Evolutionary conservation across 2,329 filamentous ascomycete species (phyloP), one percentile per base, ranked within the genome.

Genomic region (Aspergillus viridinutans): DNA sequence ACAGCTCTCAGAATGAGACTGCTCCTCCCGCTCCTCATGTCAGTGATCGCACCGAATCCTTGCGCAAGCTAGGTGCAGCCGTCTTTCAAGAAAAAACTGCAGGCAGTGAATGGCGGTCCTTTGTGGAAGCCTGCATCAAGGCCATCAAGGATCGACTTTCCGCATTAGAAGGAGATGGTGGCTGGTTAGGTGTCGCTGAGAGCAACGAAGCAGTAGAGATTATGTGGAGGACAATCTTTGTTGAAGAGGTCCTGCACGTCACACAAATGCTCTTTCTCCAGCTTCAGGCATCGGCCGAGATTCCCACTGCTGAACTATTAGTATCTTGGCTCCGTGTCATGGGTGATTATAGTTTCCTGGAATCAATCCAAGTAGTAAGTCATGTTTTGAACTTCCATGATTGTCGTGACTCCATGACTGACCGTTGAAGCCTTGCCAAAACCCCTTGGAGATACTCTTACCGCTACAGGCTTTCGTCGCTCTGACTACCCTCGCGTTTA

Each of bases 311-410:
- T 20, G 76, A 81, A 14, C 72, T 86, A 6, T 79, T 92, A 20
- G 76, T 84, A 42, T 80, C 83, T 61, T 96, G 91, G 91, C 91
- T 92, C 65, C 76, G 81, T n/a, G 76, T 92, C 51, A 86, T 92
- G 80, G 78, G 82, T 45, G 78, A 83, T 14, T 86, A 84, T 66
- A 77, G 75, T 52, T 96, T 95, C 68, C 82, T 97, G 61, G 83
- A 88, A 56, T 77, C 80, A 9, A 78, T 92, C 50, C 74, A 80
- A 58, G 76, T 78, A 53, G 83, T 87, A 74, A 75, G 81, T 76
- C 29, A 51, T 64, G 55, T 57, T 49, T 45, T 52, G 26, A 20
- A 28, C 55, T 38, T 40, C 53, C 64, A 50, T 25, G 49, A 28
- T 14, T 28, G 14, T 35, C 2, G 40, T 21, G 23, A 1, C 29